phyloP scores from a whole-genome alignment of 108 stramenopile species.

The Skeletonema tropicum region DNA sequence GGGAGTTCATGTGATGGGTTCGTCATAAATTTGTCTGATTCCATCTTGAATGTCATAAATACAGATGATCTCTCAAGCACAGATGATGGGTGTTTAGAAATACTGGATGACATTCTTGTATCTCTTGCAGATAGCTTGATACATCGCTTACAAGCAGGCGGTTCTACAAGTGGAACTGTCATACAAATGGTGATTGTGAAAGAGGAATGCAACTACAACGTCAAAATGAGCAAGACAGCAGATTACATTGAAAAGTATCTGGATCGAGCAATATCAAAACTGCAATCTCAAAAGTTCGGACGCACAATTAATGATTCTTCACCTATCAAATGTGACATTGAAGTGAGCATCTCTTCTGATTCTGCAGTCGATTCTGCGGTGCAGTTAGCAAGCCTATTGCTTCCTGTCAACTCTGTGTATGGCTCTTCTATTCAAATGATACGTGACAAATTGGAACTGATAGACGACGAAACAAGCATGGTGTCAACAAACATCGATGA shows the following conservation, averaged over 20 bases:
- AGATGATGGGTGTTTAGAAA: background rate
- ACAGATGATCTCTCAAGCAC: background rate
- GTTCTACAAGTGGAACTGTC: background rate
- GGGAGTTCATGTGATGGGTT: conserved; percentile 25
- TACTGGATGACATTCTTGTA: conserved; percentile 20
- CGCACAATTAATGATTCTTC: background rate
- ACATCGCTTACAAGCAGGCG: background rate
- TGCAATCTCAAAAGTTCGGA: background rate
- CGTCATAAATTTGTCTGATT: conserved; percentile 12
- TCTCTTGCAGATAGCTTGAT: conserved; percentile 18
- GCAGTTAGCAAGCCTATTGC: background rate
- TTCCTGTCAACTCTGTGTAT: background rate
- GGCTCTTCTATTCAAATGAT: background rate
- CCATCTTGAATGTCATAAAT: background rate
- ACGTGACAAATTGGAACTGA: background rate
- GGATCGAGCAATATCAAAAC: conserved; percentile 10
- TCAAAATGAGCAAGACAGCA: background rate
- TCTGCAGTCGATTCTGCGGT: conserved; percentile 11
- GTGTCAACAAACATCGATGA: background rate
- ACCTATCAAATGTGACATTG: background rate
- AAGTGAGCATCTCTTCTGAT: background rate
- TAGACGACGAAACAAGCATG: background rate
- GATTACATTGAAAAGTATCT: conserved; percentile 22
- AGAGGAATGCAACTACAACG: background rate
- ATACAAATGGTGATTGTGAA: background rate